Evolutionary conservation across 805 yeast species (phyloP), one percentile per base, ranked within the genome.

Genomic region (Barnettozyma siamensis): DNA sequence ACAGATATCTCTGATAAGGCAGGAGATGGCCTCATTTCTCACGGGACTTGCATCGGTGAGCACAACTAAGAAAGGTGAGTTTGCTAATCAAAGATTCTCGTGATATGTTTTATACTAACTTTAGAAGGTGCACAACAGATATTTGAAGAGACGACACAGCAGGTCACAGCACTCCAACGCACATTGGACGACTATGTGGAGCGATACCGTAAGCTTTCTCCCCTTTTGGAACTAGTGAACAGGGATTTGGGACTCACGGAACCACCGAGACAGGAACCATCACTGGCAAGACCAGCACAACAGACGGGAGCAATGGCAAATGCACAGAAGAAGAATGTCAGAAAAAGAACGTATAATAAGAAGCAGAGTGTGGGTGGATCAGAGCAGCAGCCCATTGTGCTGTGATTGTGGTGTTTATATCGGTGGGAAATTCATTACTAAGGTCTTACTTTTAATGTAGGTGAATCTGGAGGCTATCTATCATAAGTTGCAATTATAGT

Each of bases 221-320:
- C 78, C 3, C 58, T 73, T n/a, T 59, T 73, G 26, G 70, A 69
- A 44, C 54, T 73, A 31, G 67, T 74, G 1, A 72, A 71, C 49
- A 65, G 65, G 31, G 70, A 67, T 31, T 48, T 72, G 46, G 73
- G 69, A 69, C 78, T 47, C 58, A 68, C 50, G 81, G 76, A 44
- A 60, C 87, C 35, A 70, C 75, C 43, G 67, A 67, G 31, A 87
- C 87, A 12, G 87, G 93, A 45, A 87, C 84, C 47, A 75, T 80
- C 61, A 87, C 86, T 35, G 76, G 75, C 63, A 73, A 84, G 51
- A 24, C 40, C 44, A 29, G 29, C 45, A 3, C 37, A 30, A 7
- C 41, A 2, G 33, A 33, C 30, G 7, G 11, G 42, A 33, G 5
- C 41, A 23, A 17, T 39, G 16, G 50, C 31, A 33, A 39, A 11